phyloP scores from a whole-genome alignment of 495 filamentous ascomycete species.

The Hypomontagnella submonticulosa region DNA sequence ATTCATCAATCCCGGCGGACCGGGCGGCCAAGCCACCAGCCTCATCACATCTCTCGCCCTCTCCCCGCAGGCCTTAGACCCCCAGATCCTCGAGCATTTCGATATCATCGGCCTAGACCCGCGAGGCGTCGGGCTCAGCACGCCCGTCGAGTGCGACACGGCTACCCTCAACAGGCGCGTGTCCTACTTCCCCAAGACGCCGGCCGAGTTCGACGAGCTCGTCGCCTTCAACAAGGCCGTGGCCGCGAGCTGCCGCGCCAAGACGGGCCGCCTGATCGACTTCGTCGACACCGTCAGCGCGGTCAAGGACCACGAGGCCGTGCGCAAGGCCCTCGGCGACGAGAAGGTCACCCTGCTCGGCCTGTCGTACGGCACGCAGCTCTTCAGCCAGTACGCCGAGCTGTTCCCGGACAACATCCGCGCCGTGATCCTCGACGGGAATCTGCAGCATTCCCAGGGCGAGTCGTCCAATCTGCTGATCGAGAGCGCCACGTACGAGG shows the following conservation, averaged over 20 bases:
- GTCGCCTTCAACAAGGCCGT: slow-evolving; percentile 49
- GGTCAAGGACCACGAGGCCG: slow-evolving; percentile 56
- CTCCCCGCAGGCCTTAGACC: slow-evolving; percentile 26
- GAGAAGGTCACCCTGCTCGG: slow-evolving; percentile 52
- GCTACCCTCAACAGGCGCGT: slow-evolving; percentile 50
- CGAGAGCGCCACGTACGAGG: slow-evolving; percentile 47
- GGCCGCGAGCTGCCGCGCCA: slow-evolving; percentile 51
- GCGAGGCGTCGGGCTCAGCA: slow-evolving; percentile 52
- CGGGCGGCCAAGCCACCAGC: slow-evolving; percentile 44
- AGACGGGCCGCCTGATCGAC: slow-evolving; percentile 49
- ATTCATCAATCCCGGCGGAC: slow-evolving; percentile 55
- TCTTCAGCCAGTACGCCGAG: slow-evolving; percentile 59
- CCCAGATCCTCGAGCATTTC: slow-evolving; percentile 43
- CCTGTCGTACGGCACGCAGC: slow-evolving; percentile 66
- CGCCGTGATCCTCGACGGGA: slow-evolving; percentile 47
- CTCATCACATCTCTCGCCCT: slow-evolving; percentile 23
- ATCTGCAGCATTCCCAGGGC: slow-evolving; percentile 50
- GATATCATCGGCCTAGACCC: slow-evolving; percentile 49
- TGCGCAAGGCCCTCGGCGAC: slow-evolving; percentile 52
- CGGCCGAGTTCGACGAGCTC: slow-evolving; percentile 46
- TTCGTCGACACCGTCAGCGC: slow-evolving; percentile 57
- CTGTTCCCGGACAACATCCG: slow-evolving; percentile 47
- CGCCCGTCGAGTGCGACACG: slow-evolving; percentile 53
- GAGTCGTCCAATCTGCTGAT: slow-evolving; percentile 46
- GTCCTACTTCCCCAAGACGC: slow-evolving; percentile 46